phyloP scores from a whole-genome alignment of 305 asterid genomes.

The Fraxinus nigra region DNA sequence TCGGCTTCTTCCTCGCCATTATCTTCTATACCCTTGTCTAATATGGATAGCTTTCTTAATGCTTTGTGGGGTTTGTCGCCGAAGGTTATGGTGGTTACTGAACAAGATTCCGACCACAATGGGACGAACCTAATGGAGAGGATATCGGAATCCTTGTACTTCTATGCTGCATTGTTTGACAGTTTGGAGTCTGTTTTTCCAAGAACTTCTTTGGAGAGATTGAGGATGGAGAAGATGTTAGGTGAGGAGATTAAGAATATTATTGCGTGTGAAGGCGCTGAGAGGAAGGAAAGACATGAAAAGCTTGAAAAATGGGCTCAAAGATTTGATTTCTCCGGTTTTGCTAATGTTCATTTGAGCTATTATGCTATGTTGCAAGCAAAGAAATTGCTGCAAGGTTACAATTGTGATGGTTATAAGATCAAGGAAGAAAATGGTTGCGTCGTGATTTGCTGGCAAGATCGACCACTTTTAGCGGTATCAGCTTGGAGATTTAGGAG shows the following conservation, averaged over 20 bases:
- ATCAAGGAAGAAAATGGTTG: conserved; percentile 16
- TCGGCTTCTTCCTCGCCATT: conserved; percentile 62
- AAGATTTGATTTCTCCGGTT: conserved; percentile 8
- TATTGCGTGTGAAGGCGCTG: conserved; percentile 4
- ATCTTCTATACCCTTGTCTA: conserved; percentile 34
- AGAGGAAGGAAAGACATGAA: conserved; percentile 25
- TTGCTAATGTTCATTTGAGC: conserved; percentile 13
- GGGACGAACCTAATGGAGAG: conserved; percentile 16
- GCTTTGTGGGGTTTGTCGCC: conserved; percentile 27
- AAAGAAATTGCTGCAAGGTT: conserved; percentile 9
- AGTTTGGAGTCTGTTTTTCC: conserved; percentile 20
- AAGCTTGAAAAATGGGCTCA: conserved; percentile 20
- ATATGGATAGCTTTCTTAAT: conserved; percentile 53
- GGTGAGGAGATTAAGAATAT: conserved; percentile 24
- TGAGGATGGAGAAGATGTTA: conserved; percentile 16
- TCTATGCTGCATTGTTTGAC: conserved; percentile 21
- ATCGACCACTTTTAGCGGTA: conserved; percentile 19
- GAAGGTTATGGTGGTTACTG: conserved; percentile 24
- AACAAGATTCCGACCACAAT: conserved; percentile 25
- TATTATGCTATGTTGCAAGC: conserved; percentile 6
- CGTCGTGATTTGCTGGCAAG: conserved; percentile 20
- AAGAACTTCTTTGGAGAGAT: conserved; percentile 14
- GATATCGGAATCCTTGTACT: conserved; percentile 1
- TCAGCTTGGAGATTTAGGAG: conserved; percentile 23
- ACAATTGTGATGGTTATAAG: conserved; percentile 10